Conservation (phyloP, 108 stramenopile genomes). For the Stephanodiscus triporus region DNA sequence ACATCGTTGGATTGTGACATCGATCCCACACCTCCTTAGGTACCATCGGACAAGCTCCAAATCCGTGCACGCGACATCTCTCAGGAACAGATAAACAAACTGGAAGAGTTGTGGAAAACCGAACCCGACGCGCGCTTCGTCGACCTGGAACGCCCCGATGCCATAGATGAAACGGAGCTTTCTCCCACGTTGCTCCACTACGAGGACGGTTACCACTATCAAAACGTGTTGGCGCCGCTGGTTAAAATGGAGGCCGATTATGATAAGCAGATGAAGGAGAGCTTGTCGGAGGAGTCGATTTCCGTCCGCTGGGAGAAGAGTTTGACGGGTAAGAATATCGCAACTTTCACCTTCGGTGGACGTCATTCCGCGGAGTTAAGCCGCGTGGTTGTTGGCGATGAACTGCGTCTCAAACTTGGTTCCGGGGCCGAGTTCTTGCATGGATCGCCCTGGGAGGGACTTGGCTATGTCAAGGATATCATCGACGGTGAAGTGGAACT, state of each 20-base stretch:
- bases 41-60: slow-evolving; percentile 80
- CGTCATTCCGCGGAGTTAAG: slow-evolving; percentile 74
- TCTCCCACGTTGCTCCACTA: slow-evolving; percentile 86
- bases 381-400: slow-evolving; percentile 93
- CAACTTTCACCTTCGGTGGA: slow-evolving; percentile 79
- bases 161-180: slow-evolving; percentile 86
- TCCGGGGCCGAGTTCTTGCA: slow-evolving; percentile 76
- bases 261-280: slow-evolving; percentile 94
- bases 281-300: slow-evolving; percentile 87
- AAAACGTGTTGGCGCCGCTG: slow-evolving; percentile 95
- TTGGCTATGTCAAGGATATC: slow-evolving; percentile 91
- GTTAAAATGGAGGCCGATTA: slow-evolving; percentile 99
- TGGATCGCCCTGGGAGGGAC: slow-evolving; percentile 89
- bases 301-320: slow-evolving; percentile 93
- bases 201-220: slow-evolving; percentile 98
- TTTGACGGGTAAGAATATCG: slow-evolving; percentile 84
- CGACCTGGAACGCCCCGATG: slow-evolving; percentile 89
- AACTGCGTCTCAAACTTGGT: slow-evolving; percentile 89
- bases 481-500: slow-evolving; percentile 92
- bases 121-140: slow-evolving; percentile 91
- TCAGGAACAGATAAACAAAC: slow-evolving; percentile 87
- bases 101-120: slow-evolving; percentile 96
- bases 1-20: no score
- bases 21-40: slow-evolving; percentile 18
- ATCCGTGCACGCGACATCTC: slow-evolving; percentile 85